These are phyloP conservation scores for Verticillium albo-atrum DNA, from an alignment of 2,329 filamentous ascomycete species.

Conservation along the genomic window DNA sequence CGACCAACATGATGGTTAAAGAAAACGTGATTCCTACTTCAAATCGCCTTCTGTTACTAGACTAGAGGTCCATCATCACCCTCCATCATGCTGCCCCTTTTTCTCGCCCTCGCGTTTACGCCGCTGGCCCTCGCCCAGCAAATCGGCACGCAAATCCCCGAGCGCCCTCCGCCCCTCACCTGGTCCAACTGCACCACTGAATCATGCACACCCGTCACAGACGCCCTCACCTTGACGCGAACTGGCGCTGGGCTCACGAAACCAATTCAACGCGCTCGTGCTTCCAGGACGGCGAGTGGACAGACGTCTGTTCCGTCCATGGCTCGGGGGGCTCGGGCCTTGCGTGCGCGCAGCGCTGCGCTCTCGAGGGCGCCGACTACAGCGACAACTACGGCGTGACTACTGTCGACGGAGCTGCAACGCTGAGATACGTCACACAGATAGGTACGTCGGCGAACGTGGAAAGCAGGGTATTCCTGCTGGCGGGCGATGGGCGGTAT, in stretches of 20 bases:
- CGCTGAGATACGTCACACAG: slow-evolving; percentile 43
- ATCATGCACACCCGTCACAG: background rate
- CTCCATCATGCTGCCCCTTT: background rate
- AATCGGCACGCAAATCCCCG: background rate
- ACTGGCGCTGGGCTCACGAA: slow-evolving; percentile 5
- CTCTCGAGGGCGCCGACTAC: slow-evolving; percentile 42
- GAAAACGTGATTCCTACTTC: too few species aligned
- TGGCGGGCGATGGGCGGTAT: slow-evolving; percentile 51
- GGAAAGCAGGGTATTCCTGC: slow-evolving; percentile 52
- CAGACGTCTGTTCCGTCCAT: slow-evolving; percentile 30
- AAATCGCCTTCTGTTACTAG: too few species aligned
- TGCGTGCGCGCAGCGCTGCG: slow-evolving; percentile 38
- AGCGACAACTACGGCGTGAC: slow-evolving; percentile 39
- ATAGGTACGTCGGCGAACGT: slow-evolving; percentile 26
- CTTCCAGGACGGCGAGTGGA: slow-evolving; percentile 39
- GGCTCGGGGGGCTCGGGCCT: too few species aligned
- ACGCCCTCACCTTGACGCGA: slow-evolving; percentile 6
- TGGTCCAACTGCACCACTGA: slow-evolving; percentile 3
- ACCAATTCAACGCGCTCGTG: slow-evolving; percentile 37
- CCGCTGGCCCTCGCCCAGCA: slow-evolving; percentile 5
- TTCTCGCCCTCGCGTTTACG: background rate
- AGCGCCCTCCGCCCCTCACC: slow-evolving; percentile 5
- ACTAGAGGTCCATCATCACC: background rate
- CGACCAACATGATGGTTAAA: too few species aligned
- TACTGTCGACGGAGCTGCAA: slow-evolving; percentile 39